These are phyloP conservation scores for Cyclotella atomus DNA, from an alignment of 108 stramenopile species.

Conservation along the genomic window DNA sequence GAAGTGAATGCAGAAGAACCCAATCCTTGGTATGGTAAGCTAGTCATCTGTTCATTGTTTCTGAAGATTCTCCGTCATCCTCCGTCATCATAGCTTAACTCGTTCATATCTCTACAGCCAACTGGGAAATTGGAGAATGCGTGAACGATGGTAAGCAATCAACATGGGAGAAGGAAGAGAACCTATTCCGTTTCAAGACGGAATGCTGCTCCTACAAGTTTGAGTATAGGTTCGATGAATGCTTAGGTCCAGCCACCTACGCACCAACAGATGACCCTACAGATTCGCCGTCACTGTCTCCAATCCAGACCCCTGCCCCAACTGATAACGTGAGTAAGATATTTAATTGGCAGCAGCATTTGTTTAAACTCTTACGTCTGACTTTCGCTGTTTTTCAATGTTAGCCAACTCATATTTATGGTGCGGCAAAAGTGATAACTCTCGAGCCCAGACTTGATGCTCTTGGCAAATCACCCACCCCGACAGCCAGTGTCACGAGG, in stretches of 20 bases:
- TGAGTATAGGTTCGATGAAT: constrained; percentile 39
- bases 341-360: not conserved
- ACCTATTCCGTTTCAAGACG: constrained; percentile 39
- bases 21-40: constrained; percentile 53
- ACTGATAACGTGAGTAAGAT: constrained; percentile 7
- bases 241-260: constrained; percentile 26
- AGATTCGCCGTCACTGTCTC: constrained; percentile 7
- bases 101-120: constrained; percentile 4
- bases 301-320: not conserved
- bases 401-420: constrained; percentile 24
- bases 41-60: not conserved
- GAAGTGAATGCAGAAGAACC: constrained; percentile 14
- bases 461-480: constrained; percentile 9
- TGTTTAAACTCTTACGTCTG: not conserved
- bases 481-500: constrained; percentile 10
- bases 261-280: constrained; percentile 18
- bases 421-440: constrained; percentile 23
- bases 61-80: not conserved
- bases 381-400: not conserved
- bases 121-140: constrained; percentile 34
- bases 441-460: not conserved
- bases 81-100: not conserved
- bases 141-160: constrained; percentile 49
- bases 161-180: constrained; percentile 36
- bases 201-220: constrained; percentile 48